Evolutionary conservation across 495 filamentous ascomycete genomes (phyloP).

Genomic region (Annulohypoxylon bovei): DNA sequence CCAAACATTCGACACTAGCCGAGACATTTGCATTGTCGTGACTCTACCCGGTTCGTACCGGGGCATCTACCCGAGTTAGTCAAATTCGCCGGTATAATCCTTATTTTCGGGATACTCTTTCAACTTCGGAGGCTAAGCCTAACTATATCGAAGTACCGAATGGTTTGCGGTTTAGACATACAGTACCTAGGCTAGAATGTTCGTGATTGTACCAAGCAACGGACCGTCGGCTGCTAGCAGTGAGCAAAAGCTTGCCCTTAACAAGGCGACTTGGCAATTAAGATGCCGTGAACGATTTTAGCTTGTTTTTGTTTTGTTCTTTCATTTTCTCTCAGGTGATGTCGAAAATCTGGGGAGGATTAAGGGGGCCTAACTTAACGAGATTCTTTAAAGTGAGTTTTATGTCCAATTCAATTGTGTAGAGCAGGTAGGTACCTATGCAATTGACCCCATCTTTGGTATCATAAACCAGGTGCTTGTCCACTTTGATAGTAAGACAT

Average conservation of each 20-base stretch:
- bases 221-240: conserved; percentile 5
- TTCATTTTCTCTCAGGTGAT: background rate
- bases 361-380: background rate
- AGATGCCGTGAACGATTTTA: background rate
- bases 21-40: background rate
- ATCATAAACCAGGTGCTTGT: too few relatives aligned
- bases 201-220: conserved; percentile 10
- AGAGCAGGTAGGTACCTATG: background rate
- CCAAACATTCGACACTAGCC: background rate
- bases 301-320: background rate
- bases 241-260: conserved; percentile 17
- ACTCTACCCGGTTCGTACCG: background rate
- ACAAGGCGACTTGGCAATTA: conserved; percentile 6
- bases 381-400: background rate
- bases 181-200: background rate
- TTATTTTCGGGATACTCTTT: background rate
- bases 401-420: too few relatives aligned
- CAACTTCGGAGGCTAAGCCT: background rate
- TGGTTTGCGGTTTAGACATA: conserved; percentile 11
- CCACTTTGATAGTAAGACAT: too few relatives aligned
- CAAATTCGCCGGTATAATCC: background rate
- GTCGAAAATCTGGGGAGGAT: background rate
- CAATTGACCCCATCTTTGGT: background rate
- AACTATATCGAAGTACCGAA: conserved; percentile 9
- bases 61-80: background rate